Conservation (phyloP, 306 rosid genomes). For the Astragalus glycyphyllos region DNA sequence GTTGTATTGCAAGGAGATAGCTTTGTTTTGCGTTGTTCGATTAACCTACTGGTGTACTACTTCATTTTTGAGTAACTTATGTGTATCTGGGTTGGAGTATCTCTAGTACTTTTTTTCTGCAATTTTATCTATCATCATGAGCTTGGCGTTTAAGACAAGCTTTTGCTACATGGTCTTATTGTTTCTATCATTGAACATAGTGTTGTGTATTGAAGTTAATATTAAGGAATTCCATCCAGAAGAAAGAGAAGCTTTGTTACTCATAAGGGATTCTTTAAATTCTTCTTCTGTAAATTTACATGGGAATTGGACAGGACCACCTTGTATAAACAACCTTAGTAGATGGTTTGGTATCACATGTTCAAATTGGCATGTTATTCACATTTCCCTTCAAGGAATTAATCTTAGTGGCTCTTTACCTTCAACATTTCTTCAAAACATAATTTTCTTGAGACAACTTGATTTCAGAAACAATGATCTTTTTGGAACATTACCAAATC, state of each 20-base stretch:
- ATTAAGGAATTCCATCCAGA: slow-evolving; percentile 46
- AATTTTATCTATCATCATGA: slow-evolving; percentile 44
- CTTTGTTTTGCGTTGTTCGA: too few species aligned
- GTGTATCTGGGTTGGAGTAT: too few species aligned
- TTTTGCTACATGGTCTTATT: slow-evolving; percentile 24
- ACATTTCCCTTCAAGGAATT: slow-evolving; percentile 56
- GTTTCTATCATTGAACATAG: slow-evolving; percentile 37
- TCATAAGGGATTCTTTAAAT: slow-evolving; percentile 59
- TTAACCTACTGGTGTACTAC: too few species aligned
- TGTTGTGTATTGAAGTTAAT: slow-evolving; percentile 28
- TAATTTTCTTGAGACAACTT: slow-evolving; percentile 57
- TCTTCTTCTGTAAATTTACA: slow-evolving; percentile 57
- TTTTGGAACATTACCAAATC: slow-evolving; percentile 60
- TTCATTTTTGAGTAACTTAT: too few species aligned
- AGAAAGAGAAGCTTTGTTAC: slow-evolving; percentile 67
- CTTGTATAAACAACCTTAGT: slow-evolving; percentile 57
- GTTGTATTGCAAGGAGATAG: too few species aligned
- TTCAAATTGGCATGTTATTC: slow-evolving; percentile 65
- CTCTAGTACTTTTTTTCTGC: neutral
- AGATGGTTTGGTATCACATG: slow-evolving; percentile 70
- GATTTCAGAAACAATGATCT: slow-evolving; percentile 63
- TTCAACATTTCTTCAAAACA: slow-evolving; percentile 50
- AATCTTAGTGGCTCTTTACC: slow-evolving; percentile 62
- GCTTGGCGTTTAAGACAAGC: slow-evolving; percentile 16
- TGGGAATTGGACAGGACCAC: slow-evolving; percentile 78